phyloP scores from a whole-genome alignment of 129 eudicot species.

The Centella asiatica region DNA sequence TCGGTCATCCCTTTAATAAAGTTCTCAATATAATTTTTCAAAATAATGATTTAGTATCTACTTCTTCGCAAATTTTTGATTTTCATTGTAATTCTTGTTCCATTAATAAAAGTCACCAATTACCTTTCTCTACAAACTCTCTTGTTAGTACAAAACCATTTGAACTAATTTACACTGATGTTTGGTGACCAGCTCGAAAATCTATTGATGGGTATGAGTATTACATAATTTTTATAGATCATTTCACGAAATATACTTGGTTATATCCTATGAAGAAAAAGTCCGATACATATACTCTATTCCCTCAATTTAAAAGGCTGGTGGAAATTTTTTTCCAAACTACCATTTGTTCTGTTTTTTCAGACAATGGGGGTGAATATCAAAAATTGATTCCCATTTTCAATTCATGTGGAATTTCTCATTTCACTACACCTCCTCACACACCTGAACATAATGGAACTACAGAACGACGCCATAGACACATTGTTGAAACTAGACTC shows the following conservation, averaged over 20 bases:
- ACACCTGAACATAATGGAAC: background rate
- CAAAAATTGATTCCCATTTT: background rate
- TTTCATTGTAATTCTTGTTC: conserved; percentile 4
- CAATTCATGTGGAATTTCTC: background rate
- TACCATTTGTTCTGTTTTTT: background rate
- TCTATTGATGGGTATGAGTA: background rate
- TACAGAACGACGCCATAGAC: background rate
- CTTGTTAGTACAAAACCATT: background rate
- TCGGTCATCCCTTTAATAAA: background rate
- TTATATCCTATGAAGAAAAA: background rate
- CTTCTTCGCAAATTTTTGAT: background rate
- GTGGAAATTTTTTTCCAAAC: background rate
- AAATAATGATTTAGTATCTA: background rate
- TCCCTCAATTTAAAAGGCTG: background rate
- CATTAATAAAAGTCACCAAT: conserved; percentile 5
- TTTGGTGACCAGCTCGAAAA: background rate
- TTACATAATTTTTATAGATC: background rate
- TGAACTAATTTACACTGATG: background rate
- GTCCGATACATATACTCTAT: background rate
- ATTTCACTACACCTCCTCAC: background rate
- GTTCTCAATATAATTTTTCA: background rate
- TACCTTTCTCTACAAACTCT: background rate
- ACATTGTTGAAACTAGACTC: background rate
- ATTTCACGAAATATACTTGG: background rate
- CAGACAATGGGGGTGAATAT: background rate